Base-by-base conservation (phyloP, 176 grass and related monocot genomes). In the Carex littledalei region DNA sequence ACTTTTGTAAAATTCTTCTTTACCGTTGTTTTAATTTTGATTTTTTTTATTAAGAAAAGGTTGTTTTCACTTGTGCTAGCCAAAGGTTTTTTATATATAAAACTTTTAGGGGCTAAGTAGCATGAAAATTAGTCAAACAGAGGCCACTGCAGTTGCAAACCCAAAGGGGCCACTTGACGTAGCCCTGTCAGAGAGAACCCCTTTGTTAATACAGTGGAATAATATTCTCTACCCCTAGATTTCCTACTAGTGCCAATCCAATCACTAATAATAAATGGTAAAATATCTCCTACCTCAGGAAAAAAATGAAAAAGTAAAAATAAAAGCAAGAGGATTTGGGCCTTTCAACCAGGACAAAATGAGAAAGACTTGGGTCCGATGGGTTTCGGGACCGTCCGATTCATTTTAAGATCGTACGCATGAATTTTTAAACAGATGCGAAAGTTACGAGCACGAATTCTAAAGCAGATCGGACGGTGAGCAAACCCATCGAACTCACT, bases 121-220 rank as follows among this genome's bases (percentile, higher is more conserved):
- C 37, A 39, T 39, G 17, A 11, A 74, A 12, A 56, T 56, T 34
- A 6, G 26, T 57, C 22, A 66, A 85, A 66, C 13, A 34, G 7
- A 65, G 37, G 67, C 75, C 78, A 37, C 53, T 59, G 6, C 55
- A 12, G 58, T 81, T 58, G 63, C 63, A 72, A 85, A 58, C 49
- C 80, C 73, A 79, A 85, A 87, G 54, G 63, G 60, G 26, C 62
- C 75, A 75, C 50, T 52, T 76, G 84, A 79, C 57, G 80, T 43
- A 15, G 52, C 18, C 21, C 55, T 79, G 83, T 76, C 74, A 83
- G 58, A 79, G 7, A 7, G 47, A 68, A 22, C 43, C 50, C 26
- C 13, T 39, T 41, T 63, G 21, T 29, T 29, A 29, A 35, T 60
- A 61, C n/a, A 26, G 59, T 41, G 3, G 50, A 62, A 81, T 81